These are phyloP conservation scores for Ciborinia camelliae DNA, from an alignment of 2,329 filamentous ascomycete species.

Conservation along the genomic window DNA sequence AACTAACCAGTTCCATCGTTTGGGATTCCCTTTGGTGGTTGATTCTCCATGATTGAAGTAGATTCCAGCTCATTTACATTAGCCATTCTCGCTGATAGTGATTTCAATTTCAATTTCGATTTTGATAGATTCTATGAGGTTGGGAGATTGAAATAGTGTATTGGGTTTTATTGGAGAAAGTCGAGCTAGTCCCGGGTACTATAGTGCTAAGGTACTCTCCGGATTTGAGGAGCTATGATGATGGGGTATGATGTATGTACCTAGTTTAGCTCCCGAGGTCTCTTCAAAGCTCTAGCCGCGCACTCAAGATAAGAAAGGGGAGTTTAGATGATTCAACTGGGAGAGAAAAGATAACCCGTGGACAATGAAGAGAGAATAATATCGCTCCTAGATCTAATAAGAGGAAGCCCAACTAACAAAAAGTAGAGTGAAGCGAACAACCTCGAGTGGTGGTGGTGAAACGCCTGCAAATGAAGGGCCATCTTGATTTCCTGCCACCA, in stretches of 20 bases:
- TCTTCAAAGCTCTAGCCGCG: conserved; percentile 12
- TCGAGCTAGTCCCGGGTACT: conserved; percentile 11
- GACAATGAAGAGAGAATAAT: neutral
- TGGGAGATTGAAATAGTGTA: conserved; percentile 1
- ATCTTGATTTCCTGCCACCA: neutral
- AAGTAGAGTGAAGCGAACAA: neutral
- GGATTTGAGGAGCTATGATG: conserved; percentile 15
- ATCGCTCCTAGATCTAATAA: too few species aligned
- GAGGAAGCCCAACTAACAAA: neutral
- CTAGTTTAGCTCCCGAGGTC: too few species aligned
- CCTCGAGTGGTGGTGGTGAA: neutral
- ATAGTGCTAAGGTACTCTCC: neutral
- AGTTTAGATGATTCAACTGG: neutral
- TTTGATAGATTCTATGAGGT: neutral
- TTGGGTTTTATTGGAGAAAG: neutral
- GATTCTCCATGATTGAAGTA: conserved; percentile 35
- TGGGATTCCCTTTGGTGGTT: conserved; percentile 50
- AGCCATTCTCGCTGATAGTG: conserved; percentile 31
- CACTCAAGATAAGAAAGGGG: conserved; percentile 7
- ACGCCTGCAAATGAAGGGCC: neutral
- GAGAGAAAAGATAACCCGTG: neutral
- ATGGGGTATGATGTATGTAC: conserved; percentile 18
- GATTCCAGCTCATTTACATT: conserved; percentile 31
- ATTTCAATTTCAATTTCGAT: too few species aligned
- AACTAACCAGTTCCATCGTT: conserved; percentile 69